Conservation (phyloP, 179 eudicot genomes). For the Nepenthes alata region DNA sequence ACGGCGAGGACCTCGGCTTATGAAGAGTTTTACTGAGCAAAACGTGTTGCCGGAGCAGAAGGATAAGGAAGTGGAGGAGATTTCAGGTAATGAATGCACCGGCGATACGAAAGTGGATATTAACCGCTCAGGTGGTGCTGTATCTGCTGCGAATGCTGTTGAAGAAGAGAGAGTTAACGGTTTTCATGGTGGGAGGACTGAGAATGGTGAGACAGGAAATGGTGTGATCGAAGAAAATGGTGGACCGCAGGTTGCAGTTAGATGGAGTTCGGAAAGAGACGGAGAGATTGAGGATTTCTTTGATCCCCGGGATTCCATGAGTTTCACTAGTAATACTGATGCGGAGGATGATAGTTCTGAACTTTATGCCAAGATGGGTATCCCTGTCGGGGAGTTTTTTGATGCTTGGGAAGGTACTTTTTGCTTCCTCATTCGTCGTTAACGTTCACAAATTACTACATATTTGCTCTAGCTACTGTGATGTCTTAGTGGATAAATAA, state of each 20-base stretch:
- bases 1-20: constrained; percentile 75
- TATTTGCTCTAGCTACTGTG: background rate
- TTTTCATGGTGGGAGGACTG: constrained; percentile 8
- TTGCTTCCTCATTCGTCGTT: background rate
- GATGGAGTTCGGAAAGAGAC: constrained; percentile 24
- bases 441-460: background rate
- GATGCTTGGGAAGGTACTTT: constrained; percentile 93
- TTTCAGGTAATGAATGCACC: constrained; percentile 2
- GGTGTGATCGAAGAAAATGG: constrained; percentile 13
- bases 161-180: constrained; percentile 18
- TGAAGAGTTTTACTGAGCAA: constrained; percentile 31
- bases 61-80: too few species aligned
- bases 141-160: constrained; percentile 1
- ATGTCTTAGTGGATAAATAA: background rate
- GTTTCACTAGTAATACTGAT: constrained; percentile 31
- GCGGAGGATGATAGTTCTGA: constrained; percentile 18
- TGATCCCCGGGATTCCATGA: constrained; percentile 52
- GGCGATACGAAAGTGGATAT: constrained; percentile 13
- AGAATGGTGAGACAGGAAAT: constrained; percentile 6
- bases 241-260: constrained; percentile 12
- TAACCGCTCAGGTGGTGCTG: constrained; percentile 9
- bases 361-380: constrained; percentile 21
- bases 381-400: constrained; percentile 64
- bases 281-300: constrained; percentile 42
- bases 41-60: too few species aligned